Percentiles rank a stretch among this genome's conserved stretches.
Conservation (phyloP, 495 filamentous ascomycete species). For the Penicillium maclennaniae region DNA sequence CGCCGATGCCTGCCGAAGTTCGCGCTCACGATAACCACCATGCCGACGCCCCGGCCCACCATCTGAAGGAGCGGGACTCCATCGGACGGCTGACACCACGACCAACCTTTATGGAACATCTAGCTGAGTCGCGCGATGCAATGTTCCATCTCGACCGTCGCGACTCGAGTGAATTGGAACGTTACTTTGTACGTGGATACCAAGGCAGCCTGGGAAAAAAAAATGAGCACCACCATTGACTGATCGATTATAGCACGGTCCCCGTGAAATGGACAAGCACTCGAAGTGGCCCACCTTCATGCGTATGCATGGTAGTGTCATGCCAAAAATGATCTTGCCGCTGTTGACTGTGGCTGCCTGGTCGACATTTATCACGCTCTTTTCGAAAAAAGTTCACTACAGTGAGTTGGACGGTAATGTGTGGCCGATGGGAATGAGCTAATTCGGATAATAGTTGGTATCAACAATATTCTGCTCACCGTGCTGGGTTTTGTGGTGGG, state of each 20-base stretch:
- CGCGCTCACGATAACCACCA: conserved; percentile 21
- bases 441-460: conserved; percentile 37
- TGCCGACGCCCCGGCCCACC: conserved; percentile 3
- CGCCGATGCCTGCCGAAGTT: conserved; percentile 27
- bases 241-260: conserved; percentile 39
- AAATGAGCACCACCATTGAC: conserved; percentile 6
- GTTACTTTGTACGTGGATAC: conserved; percentile 39
- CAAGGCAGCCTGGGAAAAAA: background rate
- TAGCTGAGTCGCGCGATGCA: conserved; percentile 33
- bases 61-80: conserved; percentile 27
- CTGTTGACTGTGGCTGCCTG: conserved; percentile 63
- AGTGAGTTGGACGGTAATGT: conserved; percentile 32
- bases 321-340: conserved; percentile 76
- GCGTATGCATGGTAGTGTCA: conserved; percentile 75
- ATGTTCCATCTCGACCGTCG: conserved; percentile 33
- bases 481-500: conserved; percentile 88
- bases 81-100: conserved; percentile 30
- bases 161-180: conserved; percentile 39
- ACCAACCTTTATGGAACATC: conserved; percentile 37
- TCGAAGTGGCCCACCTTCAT: conserved; percentile 80
- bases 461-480: conserved; percentile 70
- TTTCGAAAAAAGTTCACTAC: conserved; percentile 50
- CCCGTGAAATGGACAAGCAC: conserved; percentile 67
- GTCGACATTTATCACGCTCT: conserved; percentile 63
- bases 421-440: background rate